Base-by-base conservation (phyloP, 805 yeast species). In the Cyberlindnera bimundalis region DNA sequence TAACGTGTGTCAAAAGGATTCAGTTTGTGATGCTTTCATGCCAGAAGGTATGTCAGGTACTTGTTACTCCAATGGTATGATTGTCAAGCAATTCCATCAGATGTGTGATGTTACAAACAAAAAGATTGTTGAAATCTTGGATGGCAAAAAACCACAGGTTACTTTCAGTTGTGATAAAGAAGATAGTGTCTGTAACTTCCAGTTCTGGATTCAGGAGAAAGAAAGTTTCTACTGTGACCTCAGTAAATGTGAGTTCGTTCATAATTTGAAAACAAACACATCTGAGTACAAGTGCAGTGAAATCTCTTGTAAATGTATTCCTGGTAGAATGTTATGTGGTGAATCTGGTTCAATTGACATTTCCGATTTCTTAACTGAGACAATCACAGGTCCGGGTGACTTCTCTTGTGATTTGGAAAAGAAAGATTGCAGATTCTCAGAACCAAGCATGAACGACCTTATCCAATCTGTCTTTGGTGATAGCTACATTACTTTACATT, bases 391-490 rank as follows among this genome's bases (percentile, higher is more conserved):
- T 2, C 99, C 99, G 0, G 99, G 96, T 24, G 90, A 84, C 47
- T 89, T 93, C 55, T 66, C 78, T 4, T 93, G 99, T 65, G 86
- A 88, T 59, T 60, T 85, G 17, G 60, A 65, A 6, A 60, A 73
- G 13, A 76, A 71, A 30, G 64, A 70, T 33, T 93, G 99, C 66
- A 70, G 70, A 34, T 93, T 93, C 56, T 81, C 91, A 3, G 99
- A 93, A 59, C 98, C 99, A 33, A 81, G 93, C 40, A 91, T 93
- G 97, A 86, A 93, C 64, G 95, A 86, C 50, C 72, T 93, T 55
- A 93, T 93, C 42, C 71, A 79, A 43, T 79, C 87, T 7, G 95
- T 93, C 3, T 93, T 93, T 65, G 99, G 99, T n/a, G 99, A 93
- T 59, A 86, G 91, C 1, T 74, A 79, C 51, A 93, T 93, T 56